Conservation (phyloP, 2,329 filamentous ascomycete species). For the Cladosporium austrohemisphaericum region DNA sequence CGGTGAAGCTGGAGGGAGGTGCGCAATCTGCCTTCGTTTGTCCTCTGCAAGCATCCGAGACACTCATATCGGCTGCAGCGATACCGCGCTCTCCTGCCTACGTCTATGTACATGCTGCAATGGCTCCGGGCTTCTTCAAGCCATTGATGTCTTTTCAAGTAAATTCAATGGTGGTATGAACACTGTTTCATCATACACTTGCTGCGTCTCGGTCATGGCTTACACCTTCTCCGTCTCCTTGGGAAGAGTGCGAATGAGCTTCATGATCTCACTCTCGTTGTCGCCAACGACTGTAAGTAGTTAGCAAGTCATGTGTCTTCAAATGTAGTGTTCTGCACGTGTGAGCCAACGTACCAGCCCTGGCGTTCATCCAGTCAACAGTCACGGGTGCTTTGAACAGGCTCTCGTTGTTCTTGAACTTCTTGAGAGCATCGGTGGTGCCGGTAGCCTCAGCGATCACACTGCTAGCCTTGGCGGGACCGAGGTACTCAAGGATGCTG, state of each 20-base stretch:
- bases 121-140: background rate
- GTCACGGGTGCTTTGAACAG: constrained; percentile 74
- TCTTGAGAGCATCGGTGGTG: constrained; percentile 73
- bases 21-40: constrained; percentile 6
- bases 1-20: background rate
- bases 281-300: constrained; percentile 58
- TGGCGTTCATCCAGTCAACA: constrained; percentile 93
- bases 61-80: background rate
- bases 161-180: constrained; percentile 12
- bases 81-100: too few species aligned
- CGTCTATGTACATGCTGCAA: too few species aligned
- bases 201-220: background rate
- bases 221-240: constrained; percentile 34
- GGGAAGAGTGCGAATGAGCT: constrained; percentile 51
- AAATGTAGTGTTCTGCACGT: background rate
- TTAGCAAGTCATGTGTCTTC: background rate
- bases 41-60: constrained; percentile 18
- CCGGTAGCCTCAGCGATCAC: constrained; percentile 72
- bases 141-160: background rate
- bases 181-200: constrained; percentile 10
- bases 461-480: constrained; percentile 56
- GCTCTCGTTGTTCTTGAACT: constrained; percentile 65
- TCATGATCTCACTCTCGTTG: constrained; percentile 84
- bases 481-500: constrained; percentile 80
- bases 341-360: constrained; percentile 53